Conservation (phyloP, 176 grass and related monocot species). For the Aegilops umbellulata region DNA sequence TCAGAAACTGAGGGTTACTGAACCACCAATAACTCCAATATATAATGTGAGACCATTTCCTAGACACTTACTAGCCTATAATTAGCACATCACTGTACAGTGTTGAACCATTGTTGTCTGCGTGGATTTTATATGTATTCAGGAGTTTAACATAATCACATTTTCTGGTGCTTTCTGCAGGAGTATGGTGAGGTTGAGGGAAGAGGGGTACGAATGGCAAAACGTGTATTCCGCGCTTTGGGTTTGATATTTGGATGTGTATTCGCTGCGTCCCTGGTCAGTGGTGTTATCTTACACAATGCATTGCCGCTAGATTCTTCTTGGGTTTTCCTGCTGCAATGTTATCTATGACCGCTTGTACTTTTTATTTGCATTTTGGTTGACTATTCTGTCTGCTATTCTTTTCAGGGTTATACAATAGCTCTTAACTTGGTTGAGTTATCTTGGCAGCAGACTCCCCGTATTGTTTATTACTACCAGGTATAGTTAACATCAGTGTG, state of each 20-base stretch:
- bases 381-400: slow-evolving; percentile 12
- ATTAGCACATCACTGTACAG: background rate
- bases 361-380: slow-evolving; percentile 1
- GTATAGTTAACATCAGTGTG: slow-evolving; percentile 28
- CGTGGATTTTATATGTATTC: slow-evolving; percentile 5
- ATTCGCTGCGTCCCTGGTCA: slow-evolving; percentile 63
- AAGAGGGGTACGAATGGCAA: slow-evolving; percentile 82
- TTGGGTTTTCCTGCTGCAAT: background rate
- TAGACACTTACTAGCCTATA: background rate
- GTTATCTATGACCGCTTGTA: background rate
- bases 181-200: slow-evolving; percentile 95
- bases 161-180: slow-evolving; percentile 41
- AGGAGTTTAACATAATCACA: background rate
- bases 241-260: slow-evolving; percentile 88
- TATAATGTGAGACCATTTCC: slow-evolving; percentile 70
- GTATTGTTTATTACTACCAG: slow-evolving; percentile 67
- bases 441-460: slow-evolving; percentile 41
- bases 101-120: background rate
- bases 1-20: slow-evolving; percentile 82
- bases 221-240: slow-evolving; percentile 80
- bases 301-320: background rate
- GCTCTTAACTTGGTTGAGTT: slow-evolving; percentile 42
- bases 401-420: slow-evolving; percentile 51
- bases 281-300: slow-evolving; percentile 6
- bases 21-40: slow-evolving; percentile 71